Percentiles rank a stretch among this genome's conserved stretches.
Conservation (phyloP, 2,329 filamentous ascomycete genomes). For the Penicillium oxalicum region DNA sequence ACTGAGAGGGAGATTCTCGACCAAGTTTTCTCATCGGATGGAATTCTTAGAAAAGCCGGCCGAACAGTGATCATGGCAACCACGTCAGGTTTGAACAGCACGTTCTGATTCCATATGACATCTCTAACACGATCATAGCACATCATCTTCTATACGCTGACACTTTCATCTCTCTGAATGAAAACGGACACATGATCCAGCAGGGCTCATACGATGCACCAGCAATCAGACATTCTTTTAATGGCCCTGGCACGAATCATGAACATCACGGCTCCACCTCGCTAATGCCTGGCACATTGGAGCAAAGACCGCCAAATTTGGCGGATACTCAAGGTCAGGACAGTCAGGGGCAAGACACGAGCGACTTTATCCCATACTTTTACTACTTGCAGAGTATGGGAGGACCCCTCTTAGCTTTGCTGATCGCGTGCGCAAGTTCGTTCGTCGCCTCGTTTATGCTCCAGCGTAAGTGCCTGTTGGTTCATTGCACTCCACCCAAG, state of each 20-base stretch:
- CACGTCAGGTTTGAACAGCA: constrained; percentile 16
- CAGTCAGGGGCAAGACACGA: constrained; percentile 16
- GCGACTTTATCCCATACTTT: constrained; percentile 31
- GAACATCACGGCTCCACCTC: too few relatives aligned
- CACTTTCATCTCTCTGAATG: constrained; percentile 25
- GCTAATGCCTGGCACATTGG: too few relatives aligned
- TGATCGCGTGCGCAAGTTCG: constrained; percentile 5
- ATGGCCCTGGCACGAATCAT: neutral
- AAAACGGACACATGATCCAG: constrained; percentile 23
- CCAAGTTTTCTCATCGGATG: constrained; percentile 36
- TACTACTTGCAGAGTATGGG: constrained; percentile 27
- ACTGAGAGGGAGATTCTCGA: constrained; percentile 40
- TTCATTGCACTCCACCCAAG: constrained; percentile 9
- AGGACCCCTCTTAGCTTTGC: constrained; percentile 13
- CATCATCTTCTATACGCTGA: constrained; percentile 26
- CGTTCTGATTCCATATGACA: neutral
- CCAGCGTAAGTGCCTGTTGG: constrained; percentile 1
- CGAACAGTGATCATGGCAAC: constrained; percentile 32
- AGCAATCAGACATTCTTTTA: constrained; percentile 16
- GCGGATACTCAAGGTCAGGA: too few relatives aligned
- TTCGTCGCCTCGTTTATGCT: too few relatives aligned
- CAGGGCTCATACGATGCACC: constrained; percentile 25
- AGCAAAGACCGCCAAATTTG: too few relatives aligned
- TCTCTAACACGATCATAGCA: constrained; percentile 5
- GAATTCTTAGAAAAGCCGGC: constrained; percentile 31